A percentile compares a stretch with the other conserved stretches of the same genome.
phyloP scores from a whole-genome alignment of 1,284 basidiomycete species.

The Cutaneotrichosporon spelunceum region DNA sequence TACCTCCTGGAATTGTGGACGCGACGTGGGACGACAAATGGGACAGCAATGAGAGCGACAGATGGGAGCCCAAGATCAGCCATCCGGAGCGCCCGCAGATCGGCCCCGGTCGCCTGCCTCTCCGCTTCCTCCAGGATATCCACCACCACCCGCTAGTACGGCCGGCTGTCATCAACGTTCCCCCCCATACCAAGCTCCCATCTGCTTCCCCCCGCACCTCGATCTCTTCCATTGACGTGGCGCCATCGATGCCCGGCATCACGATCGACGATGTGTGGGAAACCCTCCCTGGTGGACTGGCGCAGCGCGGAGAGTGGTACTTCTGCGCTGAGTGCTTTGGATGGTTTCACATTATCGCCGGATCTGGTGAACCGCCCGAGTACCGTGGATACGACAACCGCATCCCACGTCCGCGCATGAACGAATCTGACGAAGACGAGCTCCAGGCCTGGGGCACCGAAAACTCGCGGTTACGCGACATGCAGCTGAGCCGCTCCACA shows the following conservation, averaged over 20 bases:
- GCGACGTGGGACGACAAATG: slow-evolving; percentile 17
- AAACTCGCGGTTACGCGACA: not conserved
- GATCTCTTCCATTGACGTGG: not conserved
- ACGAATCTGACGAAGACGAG: slow-evolving; percentile 2
- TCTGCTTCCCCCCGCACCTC: not conserved
- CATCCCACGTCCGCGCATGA: not conserved
- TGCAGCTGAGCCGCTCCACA: not conserved
- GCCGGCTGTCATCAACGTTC: slow-evolving; percentile 33
- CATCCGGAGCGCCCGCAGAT: slow-evolving; percentile 34
- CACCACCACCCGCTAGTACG: slow-evolving; percentile 40
- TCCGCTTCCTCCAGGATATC: slow-evolving; percentile 28
- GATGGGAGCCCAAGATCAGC: not conserved
- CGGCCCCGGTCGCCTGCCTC: slow-evolving; percentile 36
- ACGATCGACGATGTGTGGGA: slow-evolving; percentile 33
- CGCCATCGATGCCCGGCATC: slow-evolving; percentile 3
- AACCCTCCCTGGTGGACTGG: slow-evolving; percentile 36
- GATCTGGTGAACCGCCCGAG: slow-evolving; percentile 4
- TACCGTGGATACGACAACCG: not conserved
- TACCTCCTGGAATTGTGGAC: slow-evolving; percentile 35
- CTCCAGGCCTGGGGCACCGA: not conserved
- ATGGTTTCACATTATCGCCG: slow-evolving; percentile 35
- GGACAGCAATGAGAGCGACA: slow-evolving; percentile 4
- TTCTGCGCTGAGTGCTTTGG: slow-evolving; percentile 44
- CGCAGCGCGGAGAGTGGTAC: slow-evolving; percentile 36
- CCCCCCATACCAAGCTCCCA: slow-evolving; percentile 13